Conservation (phyloP, 2,329 filamentous ascomycete genomes). For the Penicillium decumbens region DNA sequence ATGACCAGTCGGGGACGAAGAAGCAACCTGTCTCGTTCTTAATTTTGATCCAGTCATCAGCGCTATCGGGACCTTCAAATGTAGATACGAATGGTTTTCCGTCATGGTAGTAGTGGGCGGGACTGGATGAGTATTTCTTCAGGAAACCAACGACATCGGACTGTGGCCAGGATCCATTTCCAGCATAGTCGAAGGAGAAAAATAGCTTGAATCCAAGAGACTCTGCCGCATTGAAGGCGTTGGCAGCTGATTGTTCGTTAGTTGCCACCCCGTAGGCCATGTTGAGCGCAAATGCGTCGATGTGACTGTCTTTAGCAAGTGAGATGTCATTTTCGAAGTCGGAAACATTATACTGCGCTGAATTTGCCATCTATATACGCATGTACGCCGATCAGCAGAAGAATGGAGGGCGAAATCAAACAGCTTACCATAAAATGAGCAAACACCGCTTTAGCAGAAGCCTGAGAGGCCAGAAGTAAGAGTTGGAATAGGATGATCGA, state of each 20-base stretch:
- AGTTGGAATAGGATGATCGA: not conserved
- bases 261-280: conserved; percentile 4
- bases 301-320: not conserved
- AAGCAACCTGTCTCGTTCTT: conserved; percentile 40
- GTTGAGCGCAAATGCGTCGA: not conserved
- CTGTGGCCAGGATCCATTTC: conserved; percentile 29
- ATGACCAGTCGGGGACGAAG: conserved; percentile 48
- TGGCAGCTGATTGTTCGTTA: conserved; percentile 1
- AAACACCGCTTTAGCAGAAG: not conserved
- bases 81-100: conserved; percentile 39
- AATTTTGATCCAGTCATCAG: conserved; percentile 44
- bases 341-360: not conserved
- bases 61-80: conserved; percentile 44
- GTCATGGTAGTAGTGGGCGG: conserved; percentile 28
- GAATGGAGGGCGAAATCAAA: no score
- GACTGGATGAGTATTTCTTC: conserved; percentile 19
- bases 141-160: conserved; percentile 26
- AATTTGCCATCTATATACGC: not conserved
- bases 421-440: not conserved
- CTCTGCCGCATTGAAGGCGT: conserved; percentile 7
- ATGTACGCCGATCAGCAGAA: not conserved
- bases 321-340: not conserved
- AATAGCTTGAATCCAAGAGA: conserved; percentile 31
- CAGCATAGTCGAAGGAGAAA: conserved; percentile 38
- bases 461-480: not conserved